Evolutionary conservation across 306 rosid genomes (phyloP), one percentile per base, ranked within the genome.

Genomic region (Sindora glabra): DNA sequence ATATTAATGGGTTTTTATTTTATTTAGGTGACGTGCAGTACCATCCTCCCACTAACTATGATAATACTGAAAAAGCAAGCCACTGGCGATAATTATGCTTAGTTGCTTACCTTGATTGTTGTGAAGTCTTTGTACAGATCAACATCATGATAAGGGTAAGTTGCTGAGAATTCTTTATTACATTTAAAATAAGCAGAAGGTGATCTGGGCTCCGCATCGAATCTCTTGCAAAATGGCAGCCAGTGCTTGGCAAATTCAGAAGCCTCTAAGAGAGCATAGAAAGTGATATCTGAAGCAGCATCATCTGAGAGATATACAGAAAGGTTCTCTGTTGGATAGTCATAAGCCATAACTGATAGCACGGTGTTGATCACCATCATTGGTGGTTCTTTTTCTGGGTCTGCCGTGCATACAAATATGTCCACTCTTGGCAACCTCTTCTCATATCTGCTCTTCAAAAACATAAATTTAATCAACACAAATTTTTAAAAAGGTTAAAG

Each of bases 351-450:
- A 0, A 83, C 84, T 3, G 96, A 90, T 45, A 91, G 11, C 7
- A 87, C 86, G 2, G 96, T 91, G 69, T 84, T 87, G 0, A 85
- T 74, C 52, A 79, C 96, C 91, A 91, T 91, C 32, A 73, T 27
- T 2, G 95, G 74, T 17, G 97, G 96, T 75, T 87, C 97, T 4
- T 77, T 60, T 18, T 53, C 79, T 4, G 95, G 80, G n/a, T 91
- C 91, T 17, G 96, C 96, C 1, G 97, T 87, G 78, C 97, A 87
- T 60, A 91, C 96, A 65, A 81, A 91, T 24, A 87, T 57, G 64
- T 91, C 97, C 65, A 85, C 91, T 18, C 63, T 25, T 1, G 96
- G 95, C 50, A 91, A 65, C 8, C 25, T 73, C 1, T 53, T 38
- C 63, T 75, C 90, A 25, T 76, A 67, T 16, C 97, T 90, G 74